phyloP scores from a whole-genome alignment of 1,284 basidiomycete species.

The Mycena sp. region DNA sequence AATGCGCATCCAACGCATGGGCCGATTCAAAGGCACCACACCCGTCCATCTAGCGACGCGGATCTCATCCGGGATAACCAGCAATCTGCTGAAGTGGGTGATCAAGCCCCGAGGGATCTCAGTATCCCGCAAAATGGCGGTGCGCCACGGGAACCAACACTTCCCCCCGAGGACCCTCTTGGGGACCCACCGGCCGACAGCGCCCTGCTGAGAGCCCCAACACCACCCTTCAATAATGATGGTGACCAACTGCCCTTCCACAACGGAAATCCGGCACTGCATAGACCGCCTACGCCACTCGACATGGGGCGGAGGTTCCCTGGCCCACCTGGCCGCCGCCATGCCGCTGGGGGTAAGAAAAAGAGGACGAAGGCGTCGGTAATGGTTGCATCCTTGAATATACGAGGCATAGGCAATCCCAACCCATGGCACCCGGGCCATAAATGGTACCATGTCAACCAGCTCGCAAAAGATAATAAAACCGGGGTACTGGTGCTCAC shows the following conservation, averaged over 20 bases:
- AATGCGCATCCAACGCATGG: conserved; percentile 1
- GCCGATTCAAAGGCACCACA: background rate
- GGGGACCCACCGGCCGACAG: background rate
- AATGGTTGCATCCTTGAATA: conserved; percentile 18
- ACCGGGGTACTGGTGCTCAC: background rate
- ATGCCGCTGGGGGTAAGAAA: background rate
- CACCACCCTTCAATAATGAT: too few species aligned
- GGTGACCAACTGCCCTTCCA: too few species aligned
- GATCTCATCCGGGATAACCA: background rate
- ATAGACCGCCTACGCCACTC: background rate
- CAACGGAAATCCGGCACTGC: too few species aligned
- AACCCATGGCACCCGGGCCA: conserved; percentile 13
- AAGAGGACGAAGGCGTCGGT: conserved; percentile 22
- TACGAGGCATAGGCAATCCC: conserved; percentile 9
- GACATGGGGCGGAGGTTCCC: background rate
- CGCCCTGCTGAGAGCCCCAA: background rate
- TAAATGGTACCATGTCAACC: conserved; percentile 22
- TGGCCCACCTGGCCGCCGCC: background rate
- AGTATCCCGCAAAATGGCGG: background rate
- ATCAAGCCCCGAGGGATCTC: background rate
- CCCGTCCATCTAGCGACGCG: background rate
- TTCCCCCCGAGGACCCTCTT: background rate
- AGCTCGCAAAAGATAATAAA: background rate
- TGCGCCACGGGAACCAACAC: background rate
- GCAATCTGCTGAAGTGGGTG: background rate